These are phyloP conservation scores for Ciborinia camelliae DNA, from an alignment of 2,329 filamentous ascomycete species.

Conservation along the genomic window DNA sequence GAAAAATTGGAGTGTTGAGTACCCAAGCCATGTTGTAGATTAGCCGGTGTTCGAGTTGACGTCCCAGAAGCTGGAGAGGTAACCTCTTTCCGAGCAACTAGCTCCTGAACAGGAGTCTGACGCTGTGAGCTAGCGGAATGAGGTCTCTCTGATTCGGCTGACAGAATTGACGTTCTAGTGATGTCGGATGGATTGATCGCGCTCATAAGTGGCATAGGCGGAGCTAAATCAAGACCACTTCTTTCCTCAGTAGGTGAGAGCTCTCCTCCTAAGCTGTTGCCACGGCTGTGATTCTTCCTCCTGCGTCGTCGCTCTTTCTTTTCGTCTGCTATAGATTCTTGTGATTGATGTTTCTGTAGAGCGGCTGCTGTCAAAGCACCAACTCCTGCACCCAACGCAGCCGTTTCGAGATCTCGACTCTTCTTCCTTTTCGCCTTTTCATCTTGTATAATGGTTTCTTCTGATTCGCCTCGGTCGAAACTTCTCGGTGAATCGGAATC, in stretches of 20 bases:
- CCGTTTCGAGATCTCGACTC: slow-evolving; percentile 31
- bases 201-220: slow-evolving; percentile 86
- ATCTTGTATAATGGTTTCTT: slow-evolving; percentile 48
- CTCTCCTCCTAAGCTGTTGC: slow-evolving; percentile 43
- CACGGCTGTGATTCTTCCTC: slow-evolving; percentile 47
- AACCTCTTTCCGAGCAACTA: slow-evolving; percentile 51
- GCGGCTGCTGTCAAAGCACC: slow-evolving; percentile 60
- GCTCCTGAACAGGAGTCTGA: slow-evolving; percentile 56
- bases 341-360: slow-evolving; percentile 62
- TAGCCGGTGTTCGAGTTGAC: slow-evolving; percentile 57
- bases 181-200: slow-evolving; percentile 82
- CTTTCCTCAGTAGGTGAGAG: slow-evolving; percentile 43
- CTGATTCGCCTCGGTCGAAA: slow-evolving; percentile 43
- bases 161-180: slow-evolving; percentile 82
- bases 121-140: slow-evolving; percentile 53
- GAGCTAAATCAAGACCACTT: slow-evolving; percentile 52
- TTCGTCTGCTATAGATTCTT: slow-evolving; percentile 51
- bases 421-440: slow-evolving; percentile 43
- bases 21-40: slow-evolving; percentile 57
- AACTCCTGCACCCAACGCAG: slow-evolving; percentile 41
- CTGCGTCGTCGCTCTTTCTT: slow-evolving; percentile 42
- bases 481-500: slow-evolving; percentile 30
- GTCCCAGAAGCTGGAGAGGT: slow-evolving; percentile 59
- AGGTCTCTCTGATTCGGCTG: slow-evolving; percentile 72
- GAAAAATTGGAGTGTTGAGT: slow-evolving; percentile 55